Conservation (phyloP, 192 early-diverging fungal genomes). For the Backusella liffmaniae region DNA sequence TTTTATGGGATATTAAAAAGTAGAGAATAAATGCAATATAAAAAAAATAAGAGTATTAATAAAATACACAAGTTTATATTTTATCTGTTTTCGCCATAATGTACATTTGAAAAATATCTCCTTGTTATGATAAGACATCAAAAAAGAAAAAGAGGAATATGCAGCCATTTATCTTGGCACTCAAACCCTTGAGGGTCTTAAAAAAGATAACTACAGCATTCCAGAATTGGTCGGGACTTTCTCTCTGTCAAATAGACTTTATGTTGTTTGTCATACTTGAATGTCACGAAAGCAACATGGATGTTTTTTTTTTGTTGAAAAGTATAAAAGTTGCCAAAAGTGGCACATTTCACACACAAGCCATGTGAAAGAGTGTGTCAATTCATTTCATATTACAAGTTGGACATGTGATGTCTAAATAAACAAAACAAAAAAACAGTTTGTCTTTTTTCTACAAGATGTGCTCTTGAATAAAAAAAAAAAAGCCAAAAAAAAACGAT, state of each 20-base stretch:
- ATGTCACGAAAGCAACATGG: not conserved
- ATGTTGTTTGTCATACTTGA: not conserved
- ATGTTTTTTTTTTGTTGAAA: not conserved
- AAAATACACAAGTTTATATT: too few relatives aligned
- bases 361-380: constrained; percentile 6
- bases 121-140: too few relatives aligned
- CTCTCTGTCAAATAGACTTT: not conserved
- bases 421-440: not conserved
- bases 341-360: not conserved
- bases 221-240: not conserved
- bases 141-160: too few relatives aligned
- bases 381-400: not conserved
- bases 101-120: too few relatives aligned
- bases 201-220: too few relatives aligned
- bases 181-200: too few relatives aligned
- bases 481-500: not conserved
- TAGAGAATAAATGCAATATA: too few relatives aligned
- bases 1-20: too few relatives aligned
- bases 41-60: too few relatives aligned
- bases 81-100: too few relatives aligned
- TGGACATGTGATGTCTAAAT: not conserved
- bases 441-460: too few relatives aligned
- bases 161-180: too few relatives aligned
- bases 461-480: not conserved
- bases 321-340: not conserved